A percentile compares a stretch with the other conserved stretches of the same genome.
These are phyloP conservation scores for Podospora appendiculata DNA, from an alignment of 495 filamentous ascomycete genomes.

Conservation along the genomic window DNA sequence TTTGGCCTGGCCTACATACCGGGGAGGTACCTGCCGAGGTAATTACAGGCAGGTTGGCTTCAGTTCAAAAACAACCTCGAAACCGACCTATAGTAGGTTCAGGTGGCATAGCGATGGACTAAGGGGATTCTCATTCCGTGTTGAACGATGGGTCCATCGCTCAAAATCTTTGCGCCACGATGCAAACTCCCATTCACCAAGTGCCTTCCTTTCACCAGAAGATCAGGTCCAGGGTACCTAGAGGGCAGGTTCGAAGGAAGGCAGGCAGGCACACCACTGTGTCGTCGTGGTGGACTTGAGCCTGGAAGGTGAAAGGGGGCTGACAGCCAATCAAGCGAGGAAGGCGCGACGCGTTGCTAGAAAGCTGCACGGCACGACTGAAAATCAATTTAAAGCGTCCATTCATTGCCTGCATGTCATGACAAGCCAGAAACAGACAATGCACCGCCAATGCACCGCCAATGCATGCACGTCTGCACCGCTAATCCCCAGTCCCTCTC, in stretches of 20 bases:
- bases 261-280: no score
- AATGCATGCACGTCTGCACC: neutral
- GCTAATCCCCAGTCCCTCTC: no score
- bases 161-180: slow-evolving; percentile 10
- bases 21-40: neutral
- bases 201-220: no score
- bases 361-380: slow-evolving; percentile 10
- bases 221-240: no score
- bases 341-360: slow-evolving; percentile 18
- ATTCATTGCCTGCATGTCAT: slow-evolving; percentile 16
- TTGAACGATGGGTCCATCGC: no score
- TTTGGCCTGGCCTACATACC: neutral
- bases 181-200: neutral
- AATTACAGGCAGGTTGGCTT: slow-evolving; percentile 7
- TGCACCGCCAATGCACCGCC: slow-evolving; percentile 9
- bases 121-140: no score
- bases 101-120: no score
- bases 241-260: no score
- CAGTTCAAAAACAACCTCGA: neutral
- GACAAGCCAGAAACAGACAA: slow-evolving; percentile 16
- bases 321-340: slow-evolving; percentile 20
- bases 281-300: no score
- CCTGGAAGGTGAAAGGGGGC: slow-evolving; percentile 1
- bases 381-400: slow-evolving; percentile 23
- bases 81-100: no score